Evolutionary conservation across 257 asterid genomes (phyloP).

Genomic region (Penstemon eatonii): DNA sequence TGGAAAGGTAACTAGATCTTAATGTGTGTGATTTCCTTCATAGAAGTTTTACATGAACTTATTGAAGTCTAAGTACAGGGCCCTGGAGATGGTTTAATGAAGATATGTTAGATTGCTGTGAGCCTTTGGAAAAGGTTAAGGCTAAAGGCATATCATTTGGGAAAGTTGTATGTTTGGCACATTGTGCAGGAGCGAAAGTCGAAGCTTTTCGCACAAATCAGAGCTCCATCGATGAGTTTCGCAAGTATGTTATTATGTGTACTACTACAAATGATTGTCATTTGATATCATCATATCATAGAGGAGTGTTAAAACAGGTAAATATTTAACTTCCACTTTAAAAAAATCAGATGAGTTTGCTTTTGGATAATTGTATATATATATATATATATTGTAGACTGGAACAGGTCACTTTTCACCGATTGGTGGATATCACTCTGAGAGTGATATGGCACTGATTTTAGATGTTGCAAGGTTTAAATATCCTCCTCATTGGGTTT

Average conservation of each 20-base stretch:
- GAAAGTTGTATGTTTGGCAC: conserved; percentile 92
- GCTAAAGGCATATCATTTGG: conserved; percentile 88
- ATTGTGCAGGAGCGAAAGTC: conserved; percentile 97
- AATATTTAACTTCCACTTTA: conserved; percentile 5
- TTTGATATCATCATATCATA: conserved; percentile 83
- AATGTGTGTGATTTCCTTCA: not conserved
- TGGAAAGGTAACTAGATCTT: conserved; percentile 76
- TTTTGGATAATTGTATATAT: conserved; percentile 29
- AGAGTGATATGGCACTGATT: conserved; percentile 91
- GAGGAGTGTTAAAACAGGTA: conserved; percentile 84
- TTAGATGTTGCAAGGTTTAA: conserved; percentile 98
- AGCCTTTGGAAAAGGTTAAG: conserved; percentile 93
- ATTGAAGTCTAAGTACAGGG: conserved; percentile 49
- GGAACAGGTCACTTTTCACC: conserved; percentile 99
- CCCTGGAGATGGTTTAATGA: conserved; percentile 99
- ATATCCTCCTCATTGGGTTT: conserved; percentile 99
- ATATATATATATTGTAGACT: conserved; percentile 55
- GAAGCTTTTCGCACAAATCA: conserved; percentile 87
- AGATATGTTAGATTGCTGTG: conserved; percentile 97
- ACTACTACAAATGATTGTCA: conserved; percentile 81
- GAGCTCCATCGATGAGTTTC: conserved; percentile 82
- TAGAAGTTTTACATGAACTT: conserved; percentile 24
- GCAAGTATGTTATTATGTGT: conserved; percentile 75
- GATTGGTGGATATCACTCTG: conserved; percentile 96
- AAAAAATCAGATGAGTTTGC: conserved; percentile 2